Base-by-base conservation (phyloP, 441 rosid species). In the Erodium trifolium region DNA sequence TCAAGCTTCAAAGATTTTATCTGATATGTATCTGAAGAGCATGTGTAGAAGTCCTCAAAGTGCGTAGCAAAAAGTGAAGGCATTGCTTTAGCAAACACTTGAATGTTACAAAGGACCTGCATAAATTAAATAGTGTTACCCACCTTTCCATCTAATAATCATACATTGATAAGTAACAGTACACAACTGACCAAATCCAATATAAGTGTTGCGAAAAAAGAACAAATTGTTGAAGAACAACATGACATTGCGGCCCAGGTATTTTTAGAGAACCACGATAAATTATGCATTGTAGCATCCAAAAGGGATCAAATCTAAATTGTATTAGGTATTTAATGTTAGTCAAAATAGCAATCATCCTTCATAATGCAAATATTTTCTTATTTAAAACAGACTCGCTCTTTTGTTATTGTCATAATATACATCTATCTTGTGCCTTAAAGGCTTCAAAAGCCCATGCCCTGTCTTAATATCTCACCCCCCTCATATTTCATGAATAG, bases 51-150 rank as follows among this genome's bases (percentile, higher is more conserved):
- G 71, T 87, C 88, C 76, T 88, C 97, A 57, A 79, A 91, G 72
- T 88, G 75, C 45, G 86, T 85, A 73, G 88, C 83, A 83, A 93
- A 93, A 69, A 91, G 86, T 75, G 84, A 82, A 75, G 99, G 96
- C 76, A 73, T 80, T 63, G 91, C 90, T 80, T 85, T 91, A 67
- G 91, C 91, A 81, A 93, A 91, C 73, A 89, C 92, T 78, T 87
- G 88, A 77, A 91, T 86, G 77, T 93, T 88, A 82, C 90, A 82
- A 70, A 93, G 96, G 74, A 91, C 95, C 99, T 93, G 93, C 72
- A 77, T 67, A 69, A 41, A 10, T 45, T 68, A 69, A 76, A 64
- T 69, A 73, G 69, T 17, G 73, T 37, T 71, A 74, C 51, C 3
- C 71, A 65, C 59, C 55, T 71, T n/a, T 67, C 39, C 43, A 43